Conservation (phyloP, 1,284 basidiomycete genomes). For the Golubevia sp. region DNA sequence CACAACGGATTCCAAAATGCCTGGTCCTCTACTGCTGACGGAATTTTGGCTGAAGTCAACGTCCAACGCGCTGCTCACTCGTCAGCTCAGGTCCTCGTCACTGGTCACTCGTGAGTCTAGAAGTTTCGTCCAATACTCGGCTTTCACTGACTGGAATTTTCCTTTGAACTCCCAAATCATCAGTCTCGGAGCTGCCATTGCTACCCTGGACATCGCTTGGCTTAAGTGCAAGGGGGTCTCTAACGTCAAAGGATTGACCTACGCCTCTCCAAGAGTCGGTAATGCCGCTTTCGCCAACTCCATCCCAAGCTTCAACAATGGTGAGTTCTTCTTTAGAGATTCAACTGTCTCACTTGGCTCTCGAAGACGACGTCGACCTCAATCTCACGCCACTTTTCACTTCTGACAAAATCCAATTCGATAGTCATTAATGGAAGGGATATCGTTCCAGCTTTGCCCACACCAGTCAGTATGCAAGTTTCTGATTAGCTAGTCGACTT, state of each 20-base stretch:
- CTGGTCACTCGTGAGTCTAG: no score
- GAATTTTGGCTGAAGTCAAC: slow-evolving; percentile 25
- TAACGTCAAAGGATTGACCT: not conserved
- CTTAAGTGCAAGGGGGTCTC: slow-evolving; percentile 19
- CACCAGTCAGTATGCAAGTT: no score
- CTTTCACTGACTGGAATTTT: no score
- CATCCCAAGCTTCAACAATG: not conserved
- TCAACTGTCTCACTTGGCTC: not conserved
- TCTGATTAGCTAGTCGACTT: no score
- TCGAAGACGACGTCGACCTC: not conserved
- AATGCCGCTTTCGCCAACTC: slow-evolving; percentile 13
- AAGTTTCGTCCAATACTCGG: not conserved
- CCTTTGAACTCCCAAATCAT: not conserved
- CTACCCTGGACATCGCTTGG: slow-evolving; percentile 30
- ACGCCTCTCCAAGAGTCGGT: slow-evolving; percentile 14
- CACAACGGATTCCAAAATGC: slow-evolving; percentile 43
- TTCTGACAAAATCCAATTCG: no score
- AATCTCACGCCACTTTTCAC: no score
- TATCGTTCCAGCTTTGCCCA: slow-evolving; percentile 1
- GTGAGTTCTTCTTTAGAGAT: not conserved
- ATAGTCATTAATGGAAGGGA: slow-evolving; percentile 14
- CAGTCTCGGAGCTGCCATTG: slow-evolving; percentile 44
- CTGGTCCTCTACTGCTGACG: slow-evolving; percentile 29
- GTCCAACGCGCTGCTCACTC: slow-evolving; percentile 24
- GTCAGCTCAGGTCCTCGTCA: slow-evolving; percentile 20